phyloP scores from a whole-genome alignment of 192 early-diverging fungal species.

The Tieghemiomyces parasiticus region DNA sequence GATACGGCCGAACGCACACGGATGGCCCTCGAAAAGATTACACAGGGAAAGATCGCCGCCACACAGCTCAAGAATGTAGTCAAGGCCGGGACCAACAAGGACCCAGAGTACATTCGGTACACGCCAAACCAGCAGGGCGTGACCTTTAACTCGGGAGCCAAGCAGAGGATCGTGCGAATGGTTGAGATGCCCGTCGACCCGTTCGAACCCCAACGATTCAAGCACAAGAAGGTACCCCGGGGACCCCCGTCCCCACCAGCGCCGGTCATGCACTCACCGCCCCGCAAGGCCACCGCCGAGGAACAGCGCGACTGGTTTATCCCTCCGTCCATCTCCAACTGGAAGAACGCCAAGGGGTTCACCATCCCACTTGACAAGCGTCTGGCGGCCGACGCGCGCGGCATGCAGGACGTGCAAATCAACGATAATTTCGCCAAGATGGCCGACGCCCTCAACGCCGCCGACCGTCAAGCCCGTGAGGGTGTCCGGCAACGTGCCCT shows the following conservation, averaged over 20 bases:
- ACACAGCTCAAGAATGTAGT: constrained; percentile 39
- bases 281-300: constrained; percentile 87
- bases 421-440: constrained; percentile 96
- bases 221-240: constrained; percentile 80
- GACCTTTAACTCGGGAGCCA: constrained; percentile 52
- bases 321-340: constrained; percentile 98
- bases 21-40: constrained; percentile 76
- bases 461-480: constrained; percentile 83
- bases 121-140: constrained; percentile 64
- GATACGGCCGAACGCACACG: constrained; percentile 78
- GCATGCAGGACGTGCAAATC: constrained; percentile 75
- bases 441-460: constrained; percentile 83
- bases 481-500: constrained; percentile 84
- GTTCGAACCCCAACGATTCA: constrained; percentile 87
- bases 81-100: constrained; percentile 30
- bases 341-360: constrained; percentile 99
- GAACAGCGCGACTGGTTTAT: constrained; percentile 96
- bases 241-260: constrained; percentile 81
- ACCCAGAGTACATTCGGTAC: constrained; percentile 79
- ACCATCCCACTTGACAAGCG: constrained; percentile 99
- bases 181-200: constrained; percentile 92
- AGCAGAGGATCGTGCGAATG: constrained; percentile 87
- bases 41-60: constrained; percentile 56
- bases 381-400: constrained; percentile 90
- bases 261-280: constrained; percentile 95